A percentile compares a stretch with the other conserved stretches of the same genome.
Evolutionary conservation across 768 basidiomycete genomes (phyloP).

Genomic region (Neoboletus brunneissimus): DNA sequence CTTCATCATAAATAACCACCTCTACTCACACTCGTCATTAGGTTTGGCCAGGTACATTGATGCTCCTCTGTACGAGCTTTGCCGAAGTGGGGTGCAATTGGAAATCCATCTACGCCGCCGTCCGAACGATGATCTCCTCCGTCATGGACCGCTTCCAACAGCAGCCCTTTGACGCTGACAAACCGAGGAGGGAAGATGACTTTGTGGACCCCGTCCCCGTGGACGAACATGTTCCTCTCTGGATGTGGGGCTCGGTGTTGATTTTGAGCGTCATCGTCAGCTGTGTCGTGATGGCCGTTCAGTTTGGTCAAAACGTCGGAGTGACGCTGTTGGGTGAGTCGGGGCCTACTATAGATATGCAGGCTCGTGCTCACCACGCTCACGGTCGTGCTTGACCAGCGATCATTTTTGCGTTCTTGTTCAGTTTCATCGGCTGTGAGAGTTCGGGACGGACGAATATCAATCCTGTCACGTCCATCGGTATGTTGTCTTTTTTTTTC

Average conservation of each 20-base stretch:
- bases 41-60: conserved; percentile 34
- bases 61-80: conserved; percentile 52
- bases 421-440: conserved; percentile 67
- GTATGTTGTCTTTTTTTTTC: conserved; percentile 15
- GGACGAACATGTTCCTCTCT: conserved; percentile 52
- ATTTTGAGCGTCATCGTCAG: conserved; percentile 46
- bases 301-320: conserved; percentile 52
- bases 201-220: conserved; percentile 52
- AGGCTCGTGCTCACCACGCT: background rate
- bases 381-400: conserved; percentile 24
- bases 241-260: conserved; percentile 56
- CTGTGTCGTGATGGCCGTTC: conserved; percentile 50
- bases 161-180: background rate
- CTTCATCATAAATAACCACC: background rate
- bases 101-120: conserved; percentile 17
- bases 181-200: conserved; percentile 28
- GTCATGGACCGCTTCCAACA: conserved; percentile 6
- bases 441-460: conserved; percentile 58
- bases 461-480: conserved; percentile 58
- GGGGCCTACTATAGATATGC: background rate
- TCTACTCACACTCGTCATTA: background rate
- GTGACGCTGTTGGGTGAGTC: conserved; percentile 24
- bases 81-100: conserved; percentile 26
- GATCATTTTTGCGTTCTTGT: conserved; percentile 58
- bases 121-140: background rate